Evolutionary conservation across 768 basidiomycete species (phyloP), one percentile per base, ranked within the genome.

Genomic region (Suillus brevipes): DNA sequence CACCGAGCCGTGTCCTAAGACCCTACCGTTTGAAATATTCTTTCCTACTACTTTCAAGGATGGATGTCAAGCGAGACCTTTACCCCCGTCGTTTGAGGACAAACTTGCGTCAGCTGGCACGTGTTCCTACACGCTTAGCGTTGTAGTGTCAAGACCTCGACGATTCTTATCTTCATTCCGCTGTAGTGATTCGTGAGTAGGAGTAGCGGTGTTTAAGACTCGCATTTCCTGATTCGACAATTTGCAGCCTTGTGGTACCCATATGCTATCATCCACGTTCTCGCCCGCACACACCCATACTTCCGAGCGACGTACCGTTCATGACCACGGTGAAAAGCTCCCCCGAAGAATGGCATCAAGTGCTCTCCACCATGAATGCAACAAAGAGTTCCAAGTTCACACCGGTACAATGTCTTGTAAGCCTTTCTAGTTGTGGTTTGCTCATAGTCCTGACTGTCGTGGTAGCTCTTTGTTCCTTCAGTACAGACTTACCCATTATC

Each of bases 261-360:
- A 79, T 90, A 62, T 72, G 73, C 6, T 89, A 89, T 66, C 67
- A 65, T 49, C 89, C 88, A 9, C 83, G 83, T 53, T 81, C 81
- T 58, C 82, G 86, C n/a, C 82, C 89, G 0, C 78, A 79, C 61
- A 79, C 83, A 14, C 85, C 89, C 4, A 84, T 88, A 45, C 71
- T 85, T 14, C 73, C 80, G 1, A 69, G 65, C 4, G 76, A 76
- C 14, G 76, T 81, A 0, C 75, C 81, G 31, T 87, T 90, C 70
- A 80, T 88, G 65, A 82, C 84, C 0, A 82, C 84, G 3, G 73
- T 91, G 63, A 90, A 90, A 72, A 77, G 80, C 0, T 78, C 82
- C 4, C 89, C 89, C 9, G 89, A 89, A 70, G 89, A 90, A 71
- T 91, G 88, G 87, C 75, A 79, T 75, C 70, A 89, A 83, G 72